A percentile compares a stretch with the other conserved stretches of the same genome.
These are phyloP conservation scores for Ceratorhiza oryzae-sativae DNA, from an alignment of 1,284 basidiomycete species.

Conservation along the genomic window DNA sequence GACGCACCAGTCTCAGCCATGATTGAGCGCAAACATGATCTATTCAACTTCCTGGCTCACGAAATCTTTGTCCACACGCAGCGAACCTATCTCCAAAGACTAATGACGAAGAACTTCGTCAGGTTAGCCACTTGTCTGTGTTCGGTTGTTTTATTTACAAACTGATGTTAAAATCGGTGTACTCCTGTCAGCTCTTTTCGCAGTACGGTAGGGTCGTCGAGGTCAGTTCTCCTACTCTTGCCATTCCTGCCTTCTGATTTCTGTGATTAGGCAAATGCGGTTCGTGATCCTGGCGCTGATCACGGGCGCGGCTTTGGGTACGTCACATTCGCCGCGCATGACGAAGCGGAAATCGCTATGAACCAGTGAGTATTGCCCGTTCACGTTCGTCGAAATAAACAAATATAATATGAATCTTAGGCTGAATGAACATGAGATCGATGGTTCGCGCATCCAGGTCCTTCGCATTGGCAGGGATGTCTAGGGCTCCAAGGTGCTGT, in stretches of 20 bases:
- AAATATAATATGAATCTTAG: not conserved
- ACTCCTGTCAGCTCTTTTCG: not conserved
- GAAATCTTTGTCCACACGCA: not conserved
- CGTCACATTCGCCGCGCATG: not conserved
- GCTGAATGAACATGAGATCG: not conserved
- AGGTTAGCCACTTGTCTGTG: not conserved
- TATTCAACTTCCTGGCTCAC: not conserved
- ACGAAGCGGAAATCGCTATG: not conserved
- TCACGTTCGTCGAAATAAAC: no score
- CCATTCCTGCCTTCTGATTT: not conserved
- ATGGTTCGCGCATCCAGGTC: not conserved
- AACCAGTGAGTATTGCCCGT: not conserved
- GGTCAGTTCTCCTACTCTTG: not conserved
- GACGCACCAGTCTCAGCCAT: not conserved
- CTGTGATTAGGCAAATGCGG: not conserved
- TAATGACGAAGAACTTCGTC: not conserved
- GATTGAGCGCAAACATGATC: no score
- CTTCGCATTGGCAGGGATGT: no score
- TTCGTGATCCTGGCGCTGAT: not conserved
- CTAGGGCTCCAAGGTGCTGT: no score
- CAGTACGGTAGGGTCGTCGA: not conserved
- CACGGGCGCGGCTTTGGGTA: not conserved
- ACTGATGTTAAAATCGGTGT: no score
- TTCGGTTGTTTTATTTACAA: not conserved
- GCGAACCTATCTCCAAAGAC: not conserved